phyloP scores from a whole-genome alignment of 2,329 filamentous ascomycete genomes.

The Penicillium sp. region DNA sequence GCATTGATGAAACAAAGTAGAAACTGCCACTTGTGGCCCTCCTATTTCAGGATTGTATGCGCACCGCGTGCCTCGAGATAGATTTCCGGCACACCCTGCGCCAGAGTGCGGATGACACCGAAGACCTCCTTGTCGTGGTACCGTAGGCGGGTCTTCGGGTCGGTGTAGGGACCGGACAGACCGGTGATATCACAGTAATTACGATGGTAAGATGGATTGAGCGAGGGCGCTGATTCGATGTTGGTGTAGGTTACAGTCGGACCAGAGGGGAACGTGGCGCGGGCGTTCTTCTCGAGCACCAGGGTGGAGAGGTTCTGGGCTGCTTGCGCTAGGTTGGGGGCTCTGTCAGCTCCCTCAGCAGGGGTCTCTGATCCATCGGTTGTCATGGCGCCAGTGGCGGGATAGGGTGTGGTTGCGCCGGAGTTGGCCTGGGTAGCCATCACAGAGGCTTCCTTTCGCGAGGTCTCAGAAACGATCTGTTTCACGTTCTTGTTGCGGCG shows the following conservation, averaged over 20 bases:
- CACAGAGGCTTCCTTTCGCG: slow-evolving; percentile 82
- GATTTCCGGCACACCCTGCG: slow-evolving; percentile 77
- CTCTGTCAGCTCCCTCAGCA: slow-evolving; percentile 41
- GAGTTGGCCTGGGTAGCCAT: slow-evolving; percentile 78
- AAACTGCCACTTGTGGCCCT: background rate
- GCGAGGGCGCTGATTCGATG: slow-evolving; percentile 86
- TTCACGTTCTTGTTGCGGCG: slow-evolving; percentile 99
- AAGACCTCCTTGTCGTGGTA: slow-evolving; percentile 96
- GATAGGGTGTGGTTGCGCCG: slow-evolving; percentile 66
- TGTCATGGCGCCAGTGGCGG: slow-evolving; percentile 29
- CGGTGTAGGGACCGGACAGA: slow-evolving; percentile 81
- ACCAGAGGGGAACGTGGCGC: slow-evolving; percentile 47
- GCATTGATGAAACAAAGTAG: slow-evolving; percentile 1
- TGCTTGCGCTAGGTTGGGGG: slow-evolving; percentile 76
- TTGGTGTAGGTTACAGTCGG: slow-evolving; percentile 88
- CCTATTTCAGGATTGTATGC: slow-evolving; percentile 82
- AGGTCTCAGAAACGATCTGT: slow-evolving; percentile 84
- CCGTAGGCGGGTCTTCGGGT: slow-evolving; percentile 88
- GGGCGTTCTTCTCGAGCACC: slow-evolving; percentile 74
- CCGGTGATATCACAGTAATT: slow-evolving; percentile 97
- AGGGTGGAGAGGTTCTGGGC: slow-evolving; percentile 80
- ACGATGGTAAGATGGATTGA: slow-evolving; percentile 71
- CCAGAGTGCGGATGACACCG: slow-evolving; percentile 70
- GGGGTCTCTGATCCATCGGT: slow-evolving; percentile 45
- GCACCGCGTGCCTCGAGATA: slow-evolving; percentile 87